Percentiles rank a stretch among this genome's conserved stretches.
Evolutionary conservation across 1,284 basidiomycete genomes (phyloP).

Genomic region (Bjerkandera adusta): DNA sequence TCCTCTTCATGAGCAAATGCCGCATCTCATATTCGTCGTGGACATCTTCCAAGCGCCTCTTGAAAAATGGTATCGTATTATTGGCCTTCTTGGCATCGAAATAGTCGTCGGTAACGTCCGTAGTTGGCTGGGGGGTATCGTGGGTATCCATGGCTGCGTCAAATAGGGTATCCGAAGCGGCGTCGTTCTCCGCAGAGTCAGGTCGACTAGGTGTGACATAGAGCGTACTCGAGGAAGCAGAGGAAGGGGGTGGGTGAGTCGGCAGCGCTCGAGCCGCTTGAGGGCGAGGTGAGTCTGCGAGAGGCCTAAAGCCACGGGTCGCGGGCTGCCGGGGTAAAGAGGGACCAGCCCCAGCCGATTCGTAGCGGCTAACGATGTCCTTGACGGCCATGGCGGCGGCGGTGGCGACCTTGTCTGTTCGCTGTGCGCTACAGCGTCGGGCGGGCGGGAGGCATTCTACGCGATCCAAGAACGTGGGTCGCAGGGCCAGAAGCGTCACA

Average conservation of each 20-base stretch:
- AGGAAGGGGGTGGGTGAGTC: neutral
- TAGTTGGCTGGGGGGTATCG: conserved; percentile 2
- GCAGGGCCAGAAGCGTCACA: no score
- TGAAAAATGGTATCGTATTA: no score
- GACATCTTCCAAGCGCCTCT: no score
- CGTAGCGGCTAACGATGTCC: conserved; percentile 30
- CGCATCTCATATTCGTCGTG: no score
- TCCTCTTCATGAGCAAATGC: no score
- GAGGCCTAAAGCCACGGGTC: conserved; percentile 2
- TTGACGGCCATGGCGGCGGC: conserved; percentile 29
- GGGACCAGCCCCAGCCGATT: conserved; percentile 19
- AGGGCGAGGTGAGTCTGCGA: neutral
- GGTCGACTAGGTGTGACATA: no score
- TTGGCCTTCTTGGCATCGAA: neutral
- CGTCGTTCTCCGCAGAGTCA: no score
- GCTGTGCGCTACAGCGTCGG: no score
- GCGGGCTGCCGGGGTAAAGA: neutral
- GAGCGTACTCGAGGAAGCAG: neutral
- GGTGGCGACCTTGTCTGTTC: no score
- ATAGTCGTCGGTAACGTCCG: conserved; percentile 1
- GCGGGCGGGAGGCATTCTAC: no score
- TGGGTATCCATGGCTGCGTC: conserved; percentile 5
- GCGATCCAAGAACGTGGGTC: no score
- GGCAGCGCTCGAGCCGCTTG: neutral
- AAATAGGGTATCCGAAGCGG: conserved; percentile 10